A percentile compares a stretch with the other conserved stretches of the same genome.
Evolutionary conservation across 2,329 filamentous ascomycete genomes (phyloP).

Genomic region (Cladobotryum protrusum): DNA sequence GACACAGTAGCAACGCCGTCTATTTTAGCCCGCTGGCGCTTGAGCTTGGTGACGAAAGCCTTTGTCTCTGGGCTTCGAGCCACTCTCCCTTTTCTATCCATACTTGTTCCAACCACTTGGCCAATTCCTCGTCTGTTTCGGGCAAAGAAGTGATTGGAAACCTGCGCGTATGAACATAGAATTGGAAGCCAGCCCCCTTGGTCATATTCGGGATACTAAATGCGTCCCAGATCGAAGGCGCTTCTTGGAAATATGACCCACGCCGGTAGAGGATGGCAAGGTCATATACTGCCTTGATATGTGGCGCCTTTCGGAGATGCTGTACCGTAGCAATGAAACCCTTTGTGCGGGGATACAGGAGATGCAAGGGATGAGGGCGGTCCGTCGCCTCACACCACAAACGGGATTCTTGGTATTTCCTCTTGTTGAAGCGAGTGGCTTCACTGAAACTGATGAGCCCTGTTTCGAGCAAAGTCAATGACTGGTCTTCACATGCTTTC

Average conservation of each 20-base stretch:
- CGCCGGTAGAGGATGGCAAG: constrained; percentile 49
- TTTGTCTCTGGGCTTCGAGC: constrained; percentile 32
- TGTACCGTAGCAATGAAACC: constrained; percentile 56
- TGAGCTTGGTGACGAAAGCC: constrained; percentile 9
- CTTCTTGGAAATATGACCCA: constrained; percentile 35
- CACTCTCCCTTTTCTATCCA: constrained; percentile 50
- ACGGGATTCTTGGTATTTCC: constrained; percentile 46
- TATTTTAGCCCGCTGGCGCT: too few relatives aligned
- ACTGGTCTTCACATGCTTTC: background rate
- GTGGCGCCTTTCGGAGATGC: constrained; percentile 44
- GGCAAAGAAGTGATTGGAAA: constrained; percentile 45
- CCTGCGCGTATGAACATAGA: constrained; percentile 44
- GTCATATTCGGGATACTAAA: constrained; percentile 37
- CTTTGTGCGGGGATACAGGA: constrained; percentile 55
- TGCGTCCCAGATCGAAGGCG: constrained; percentile 49
- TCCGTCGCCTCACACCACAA: constrained; percentile 46
- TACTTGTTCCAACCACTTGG: constrained; percentile 45
- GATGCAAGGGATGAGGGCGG: constrained; percentile 47
- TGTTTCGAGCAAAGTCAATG: constrained; percentile 20
- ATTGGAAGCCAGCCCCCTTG: constrained; percentile 35
- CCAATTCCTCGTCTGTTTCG: constrained; percentile 40
- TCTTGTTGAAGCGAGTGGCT: constrained; percentile 51
- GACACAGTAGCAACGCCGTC: too few relatives aligned
- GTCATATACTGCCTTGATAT: constrained; percentile 50
- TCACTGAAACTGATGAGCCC: constrained; percentile 62